A percentile compares a stretch with the other conserved stretches of the same genome.
phyloP scores from a whole-genome alignment of 257 asterid species.

The Vinca minor region DNA sequence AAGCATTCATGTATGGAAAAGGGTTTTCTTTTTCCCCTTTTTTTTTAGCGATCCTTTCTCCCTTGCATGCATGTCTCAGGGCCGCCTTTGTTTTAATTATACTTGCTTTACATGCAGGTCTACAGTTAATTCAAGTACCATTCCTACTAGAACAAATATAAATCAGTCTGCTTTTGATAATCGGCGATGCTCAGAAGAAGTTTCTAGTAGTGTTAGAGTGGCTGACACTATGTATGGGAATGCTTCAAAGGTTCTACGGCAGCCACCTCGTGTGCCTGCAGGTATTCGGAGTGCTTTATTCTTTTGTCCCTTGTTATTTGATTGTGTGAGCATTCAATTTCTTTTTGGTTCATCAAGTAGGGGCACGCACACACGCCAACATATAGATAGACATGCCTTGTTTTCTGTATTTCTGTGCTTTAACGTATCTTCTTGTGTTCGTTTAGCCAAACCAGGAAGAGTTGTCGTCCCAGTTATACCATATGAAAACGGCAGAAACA shows the following conservation, averaged over 20 bases:
- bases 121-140: slow-evolving; percentile 48
- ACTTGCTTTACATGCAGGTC: slow-evolving; percentile 39
- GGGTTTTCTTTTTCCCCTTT: too few relatives aligned
- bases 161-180: slow-evolving; percentile 35
- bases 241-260: slow-evolving; percentile 37
- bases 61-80: neutral
- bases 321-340: neutral
- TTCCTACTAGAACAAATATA: slow-evolving; percentile 38
- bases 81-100: neutral
- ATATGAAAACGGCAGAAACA: slow-evolving; percentile 30
- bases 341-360: neutral
- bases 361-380: too few relatives aligned
- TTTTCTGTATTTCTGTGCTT: neutral
- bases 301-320: neutral
- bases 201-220: slow-evolving; percentile 28
- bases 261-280: too few relatives aligned
- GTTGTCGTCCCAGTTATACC: slow-evolving; percentile 58
- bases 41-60: too few relatives aligned
- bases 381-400: neutral
- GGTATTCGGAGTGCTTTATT: too few relatives aligned
- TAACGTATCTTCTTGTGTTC: neutral
- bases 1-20: too few relatives aligned
- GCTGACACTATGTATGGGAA: slow-evolving; percentile 34
- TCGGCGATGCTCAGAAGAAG: slow-evolving; percentile 34
- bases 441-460: slow-evolving; percentile 52